Conservation (phyloP, 805 yeast species). For the Hanseniaspora guilliermondii region DNA sequence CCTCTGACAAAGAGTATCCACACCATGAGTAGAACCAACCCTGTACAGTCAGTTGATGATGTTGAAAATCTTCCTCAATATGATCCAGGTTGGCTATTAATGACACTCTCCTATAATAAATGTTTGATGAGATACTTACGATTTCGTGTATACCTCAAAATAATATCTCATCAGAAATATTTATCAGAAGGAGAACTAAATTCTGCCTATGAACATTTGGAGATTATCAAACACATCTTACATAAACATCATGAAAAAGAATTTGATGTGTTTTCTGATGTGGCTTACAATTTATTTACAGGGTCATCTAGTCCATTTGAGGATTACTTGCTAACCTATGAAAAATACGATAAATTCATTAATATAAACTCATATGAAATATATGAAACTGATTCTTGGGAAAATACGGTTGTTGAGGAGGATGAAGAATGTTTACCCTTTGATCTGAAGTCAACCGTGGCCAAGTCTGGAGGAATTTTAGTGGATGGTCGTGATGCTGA, state of each 20-base stretch:
- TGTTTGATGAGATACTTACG: too few relatives aligned
- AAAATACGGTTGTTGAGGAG: not conserved
- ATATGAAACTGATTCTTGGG: too few relatives aligned
- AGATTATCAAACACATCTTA: not conserved
- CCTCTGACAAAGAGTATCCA: not conserved
- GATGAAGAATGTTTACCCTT: not conserved
- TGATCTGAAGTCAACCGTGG: too few relatives aligned
- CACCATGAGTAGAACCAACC: not conserved
- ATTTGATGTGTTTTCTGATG: not conserved
- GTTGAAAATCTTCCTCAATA: not conserved
- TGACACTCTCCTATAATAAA: too few relatives aligned
- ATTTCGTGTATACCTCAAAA: too few relatives aligned
- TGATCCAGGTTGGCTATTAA: not conserved
- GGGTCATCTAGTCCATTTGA: not conserved
- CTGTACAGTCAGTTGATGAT: not conserved
- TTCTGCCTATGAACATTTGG: too few relatives aligned
- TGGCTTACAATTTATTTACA: not conserved
- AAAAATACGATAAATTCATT: not conserved
- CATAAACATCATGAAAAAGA: not conserved
- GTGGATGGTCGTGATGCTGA: too few relatives aligned
- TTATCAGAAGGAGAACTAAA: too few relatives aligned
- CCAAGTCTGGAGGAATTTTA: too few relatives aligned
- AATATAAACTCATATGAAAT: not conserved
- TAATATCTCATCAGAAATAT: too few relatives aligned
- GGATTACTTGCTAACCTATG: not conserved